A percentile compares a stretch with the other conserved stretches of the same genome.
Evolutionary conservation across 1,284 basidiomycete species (phyloP).

Genomic region (Gastroboletus turbinatus): DNA sequence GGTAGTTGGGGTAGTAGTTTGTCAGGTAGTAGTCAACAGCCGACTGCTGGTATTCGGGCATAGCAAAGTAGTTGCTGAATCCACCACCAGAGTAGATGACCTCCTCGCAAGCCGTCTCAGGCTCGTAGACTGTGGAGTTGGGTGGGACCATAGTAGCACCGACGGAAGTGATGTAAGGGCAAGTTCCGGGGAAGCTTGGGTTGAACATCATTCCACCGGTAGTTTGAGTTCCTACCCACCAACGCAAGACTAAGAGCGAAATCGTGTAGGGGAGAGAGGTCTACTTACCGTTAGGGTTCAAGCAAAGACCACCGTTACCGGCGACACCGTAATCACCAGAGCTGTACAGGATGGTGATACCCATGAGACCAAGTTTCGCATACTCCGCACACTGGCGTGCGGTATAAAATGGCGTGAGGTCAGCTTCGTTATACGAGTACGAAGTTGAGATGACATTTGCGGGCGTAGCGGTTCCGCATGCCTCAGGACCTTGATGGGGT

Average conservation of each 20-base stretch:
- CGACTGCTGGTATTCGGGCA: slow-evolving; percentile 39
- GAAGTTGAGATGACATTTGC: slow-evolving; percentile 47
- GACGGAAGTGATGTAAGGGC: slow-evolving; percentile 57
- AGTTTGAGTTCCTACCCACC: slow-evolving; percentile 25
- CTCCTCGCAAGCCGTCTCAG: slow-evolving; percentile 40
- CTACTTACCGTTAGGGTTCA: slow-evolving; percentile 23
- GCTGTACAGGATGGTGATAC: slow-evolving; percentile 40
- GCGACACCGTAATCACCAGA: slow-evolving; percentile 45
- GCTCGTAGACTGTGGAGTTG: slow-evolving; percentile 36
- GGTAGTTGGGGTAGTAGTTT: slow-evolving; percentile 36
- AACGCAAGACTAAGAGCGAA: not conserved
- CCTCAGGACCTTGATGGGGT: slow-evolving; percentile 27
- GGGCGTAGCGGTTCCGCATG: slow-evolving; percentile 39
- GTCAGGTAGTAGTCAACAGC: slow-evolving; percentile 35
- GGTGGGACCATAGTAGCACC: slow-evolving; percentile 55
- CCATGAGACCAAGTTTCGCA: slow-evolving; percentile 46
- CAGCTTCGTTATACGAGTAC: slow-evolving; percentile 42
- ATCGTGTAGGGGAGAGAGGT: not conserved
- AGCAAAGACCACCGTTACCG: slow-evolving; percentile 34
- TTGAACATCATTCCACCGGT: slow-evolving; percentile 38
- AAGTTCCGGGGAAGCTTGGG: slow-evolving; percentile 53
- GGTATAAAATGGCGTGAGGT: slow-evolving; percentile 40
- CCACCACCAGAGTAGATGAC: slow-evolving; percentile 46
- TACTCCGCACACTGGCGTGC: slow-evolving; percentile 48
- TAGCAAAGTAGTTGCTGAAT: slow-evolving; percentile 43